These are phyloP conservation scores for Globisporangium spiculum DNA, from an alignment of 352 stramenopile genomes.

Conservation along the genomic window DNA sequence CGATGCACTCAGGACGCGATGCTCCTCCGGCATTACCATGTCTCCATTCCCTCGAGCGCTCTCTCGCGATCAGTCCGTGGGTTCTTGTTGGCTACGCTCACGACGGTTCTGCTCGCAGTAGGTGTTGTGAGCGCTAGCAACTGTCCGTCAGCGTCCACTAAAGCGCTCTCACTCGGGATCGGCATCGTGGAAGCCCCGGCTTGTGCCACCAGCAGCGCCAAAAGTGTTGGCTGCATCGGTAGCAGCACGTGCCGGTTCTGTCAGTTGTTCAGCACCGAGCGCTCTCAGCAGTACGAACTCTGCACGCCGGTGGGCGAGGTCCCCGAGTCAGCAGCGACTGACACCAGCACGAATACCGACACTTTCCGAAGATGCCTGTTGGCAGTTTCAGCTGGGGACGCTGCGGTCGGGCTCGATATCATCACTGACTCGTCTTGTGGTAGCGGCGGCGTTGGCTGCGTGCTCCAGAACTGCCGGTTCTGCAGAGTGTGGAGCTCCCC, in stretches of 20 bases:
- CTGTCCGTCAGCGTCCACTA: not conserved
- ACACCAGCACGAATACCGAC: not conserved
- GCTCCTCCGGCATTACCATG: not conserved
- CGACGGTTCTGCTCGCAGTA: not conserved
- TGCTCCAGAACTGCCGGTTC: conserved; percentile 24
- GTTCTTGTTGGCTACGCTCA: not conserved
- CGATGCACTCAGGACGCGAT: not conserved
- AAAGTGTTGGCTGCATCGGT: conserved; percentile 3
- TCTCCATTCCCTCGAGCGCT: not conserved
- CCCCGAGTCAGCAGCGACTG: not conserved
- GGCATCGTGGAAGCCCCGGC: not conserved
- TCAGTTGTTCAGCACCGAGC: not conserved
- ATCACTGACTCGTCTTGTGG: conserved; percentile 19
- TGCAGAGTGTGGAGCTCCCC: conserved; percentile 29
- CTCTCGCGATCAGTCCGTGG: not conserved
- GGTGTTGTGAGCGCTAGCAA: not conserved
- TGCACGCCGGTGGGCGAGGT: not conserved
- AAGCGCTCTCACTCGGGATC: conserved; percentile 4
- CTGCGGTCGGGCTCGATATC: conserved; percentile 17
- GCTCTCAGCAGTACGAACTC: conserved; percentile 3
- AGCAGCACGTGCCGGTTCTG: conserved; percentile 3
- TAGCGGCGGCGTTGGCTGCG: conserved; percentile 8
- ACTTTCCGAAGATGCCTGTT: conserved; percentile 8
- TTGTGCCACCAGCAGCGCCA: not conserved
- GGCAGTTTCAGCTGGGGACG: conserved; percentile 9